Percentiles rank a stretch among this genome's conserved stretches.
Evolutionary conservation across 2,329 filamentous ascomycete species (phyloP).

Genomic region (Xylariaceae sp.): DNA sequence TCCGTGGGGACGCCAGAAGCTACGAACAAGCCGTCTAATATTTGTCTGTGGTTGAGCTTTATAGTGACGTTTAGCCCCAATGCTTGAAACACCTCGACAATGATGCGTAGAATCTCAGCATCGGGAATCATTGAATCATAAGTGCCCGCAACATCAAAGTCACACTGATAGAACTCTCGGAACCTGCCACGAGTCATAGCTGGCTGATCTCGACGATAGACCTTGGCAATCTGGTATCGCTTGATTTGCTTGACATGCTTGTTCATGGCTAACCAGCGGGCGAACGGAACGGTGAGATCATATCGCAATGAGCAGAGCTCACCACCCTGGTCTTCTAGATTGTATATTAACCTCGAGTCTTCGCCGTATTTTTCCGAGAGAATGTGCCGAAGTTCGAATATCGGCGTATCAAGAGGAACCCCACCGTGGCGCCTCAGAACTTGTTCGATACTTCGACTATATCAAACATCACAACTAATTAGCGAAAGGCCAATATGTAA

Average conservation of each 20-base stretch:
- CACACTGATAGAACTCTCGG: conserved; percentile 77
- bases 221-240: conserved; percentile 73
- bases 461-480: conserved; percentile 10
- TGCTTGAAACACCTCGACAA: conserved; percentile 66
- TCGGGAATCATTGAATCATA: conserved; percentile 73
- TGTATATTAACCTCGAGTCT: conserved; percentile 59
- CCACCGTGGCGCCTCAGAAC: conserved; percentile 61
- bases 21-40: conserved; percentile 68
- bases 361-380: conserved; percentile 55
- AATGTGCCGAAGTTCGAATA: conserved; percentile 72
- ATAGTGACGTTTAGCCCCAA: conserved; percentile 65
- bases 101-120: conserved; percentile 66
- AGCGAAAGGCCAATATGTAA: not conserved
- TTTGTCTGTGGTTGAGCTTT: conserved; percentile 75
- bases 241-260: conserved; percentile 61
- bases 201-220: conserved; percentile 73
- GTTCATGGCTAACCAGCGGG: conserved; percentile 74
- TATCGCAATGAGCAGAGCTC: conserved; percentile 76
- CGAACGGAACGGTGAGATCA: conserved; percentile 71
- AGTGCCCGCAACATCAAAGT: conserved; percentile 70
- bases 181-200: conserved; percentile 69
- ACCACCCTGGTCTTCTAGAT: conserved; percentile 76
- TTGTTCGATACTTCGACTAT: conserved; percentile 36
- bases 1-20: conserved; percentile 70
- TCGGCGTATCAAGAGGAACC: conserved; percentile 63